phyloP scores from a whole-genome alignment of 2,329 filamentous ascomycete genomes.

The Periconia macrospinosa region DNA sequence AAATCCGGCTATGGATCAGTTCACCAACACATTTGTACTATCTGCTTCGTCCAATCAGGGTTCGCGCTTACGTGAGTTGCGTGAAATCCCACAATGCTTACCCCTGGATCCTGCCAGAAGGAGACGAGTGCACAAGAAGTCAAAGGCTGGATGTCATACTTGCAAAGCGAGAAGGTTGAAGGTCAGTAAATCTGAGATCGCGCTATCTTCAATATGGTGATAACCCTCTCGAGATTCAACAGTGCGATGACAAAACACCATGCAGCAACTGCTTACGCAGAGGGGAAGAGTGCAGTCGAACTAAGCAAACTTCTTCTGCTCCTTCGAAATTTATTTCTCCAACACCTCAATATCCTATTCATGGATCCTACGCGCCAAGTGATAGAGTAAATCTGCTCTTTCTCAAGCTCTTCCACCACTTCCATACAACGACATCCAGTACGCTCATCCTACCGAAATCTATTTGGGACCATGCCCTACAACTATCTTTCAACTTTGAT shows the following conservation, averaged over 20 bases:
- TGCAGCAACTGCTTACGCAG: not conserved
- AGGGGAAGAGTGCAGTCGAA: not conserved
- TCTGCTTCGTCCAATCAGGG: too few relatives aligned
- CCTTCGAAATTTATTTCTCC: not conserved
- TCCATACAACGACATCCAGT: not conserved
- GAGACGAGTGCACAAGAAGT: too few relatives aligned
- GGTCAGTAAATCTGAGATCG: too few relatives aligned
- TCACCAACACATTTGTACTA: too few relatives aligned
- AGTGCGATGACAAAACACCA: slow-evolving; percentile 12
- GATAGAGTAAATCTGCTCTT: not conserved
- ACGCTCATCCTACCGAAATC: not conserved
- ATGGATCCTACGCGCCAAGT: not conserved
- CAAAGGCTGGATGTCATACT: too few relatives aligned
- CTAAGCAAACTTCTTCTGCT: not conserved
- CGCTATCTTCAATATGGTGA: slow-evolving; percentile 1
- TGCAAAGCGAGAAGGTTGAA: too few relatives aligned
- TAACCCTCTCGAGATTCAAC: slow-evolving; percentile 7
- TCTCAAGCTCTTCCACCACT: slow-evolving; percentile 1
- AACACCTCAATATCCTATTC: not conserved
- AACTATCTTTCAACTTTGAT: too few relatives aligned
- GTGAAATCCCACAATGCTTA: too few relatives aligned
- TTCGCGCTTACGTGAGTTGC: too few relatives aligned
- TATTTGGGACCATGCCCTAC: too few relatives aligned
- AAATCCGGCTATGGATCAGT: too few relatives aligned
- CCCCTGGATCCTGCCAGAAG: too few relatives aligned